A percentile compares a stretch with the other conserved stretches of the same genome.
These are phyloP conservation scores for Fagus sylvatica DNA, from an alignment of 306 rosid species.

Conservation along the genomic window DNA sequence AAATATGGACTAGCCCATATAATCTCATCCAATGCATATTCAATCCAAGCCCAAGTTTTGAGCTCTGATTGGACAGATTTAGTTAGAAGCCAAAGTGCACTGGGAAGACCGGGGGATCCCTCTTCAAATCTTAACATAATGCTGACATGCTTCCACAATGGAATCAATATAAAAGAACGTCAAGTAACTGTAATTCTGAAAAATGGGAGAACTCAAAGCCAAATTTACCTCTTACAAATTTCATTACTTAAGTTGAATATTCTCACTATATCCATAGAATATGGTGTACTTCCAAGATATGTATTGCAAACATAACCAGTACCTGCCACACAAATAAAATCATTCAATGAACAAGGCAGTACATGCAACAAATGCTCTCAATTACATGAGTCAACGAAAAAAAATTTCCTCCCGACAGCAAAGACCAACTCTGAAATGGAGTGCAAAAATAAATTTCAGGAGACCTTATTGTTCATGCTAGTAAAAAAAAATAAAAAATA, in stretches of 20 bases:
- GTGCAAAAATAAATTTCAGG: background rate
- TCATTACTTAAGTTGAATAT: constrained; percentile 79
- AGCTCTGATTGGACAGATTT: background rate
- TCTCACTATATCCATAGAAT: constrained; percentile 76
- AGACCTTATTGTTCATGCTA: background rate
- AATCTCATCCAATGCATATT: background rate
- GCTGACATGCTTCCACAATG: background rate
- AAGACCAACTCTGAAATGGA: background rate
- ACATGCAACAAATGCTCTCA: constrained; percentile 6
- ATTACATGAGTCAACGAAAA: background rate
- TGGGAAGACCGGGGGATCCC: background rate
- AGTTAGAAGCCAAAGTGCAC: background rate
- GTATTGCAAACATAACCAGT: constrained; percentile 73
- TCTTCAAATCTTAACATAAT: background rate
- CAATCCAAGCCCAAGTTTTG: background rate
- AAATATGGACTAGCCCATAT: background rate
- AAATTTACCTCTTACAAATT: constrained; percentile 68
- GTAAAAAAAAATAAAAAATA: background rate
- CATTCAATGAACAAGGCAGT: background rate
- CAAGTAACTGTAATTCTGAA: background rate
- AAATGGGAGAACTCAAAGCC: background rate
- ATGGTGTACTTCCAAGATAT: constrained; percentile 64
- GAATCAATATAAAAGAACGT: background rate
- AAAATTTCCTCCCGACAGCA: background rate
- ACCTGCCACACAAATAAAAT: constrained; percentile 52